Conservation (phyloP, 2,329 filamentous ascomycete genomes). For the Beauveria sp. region DNA sequence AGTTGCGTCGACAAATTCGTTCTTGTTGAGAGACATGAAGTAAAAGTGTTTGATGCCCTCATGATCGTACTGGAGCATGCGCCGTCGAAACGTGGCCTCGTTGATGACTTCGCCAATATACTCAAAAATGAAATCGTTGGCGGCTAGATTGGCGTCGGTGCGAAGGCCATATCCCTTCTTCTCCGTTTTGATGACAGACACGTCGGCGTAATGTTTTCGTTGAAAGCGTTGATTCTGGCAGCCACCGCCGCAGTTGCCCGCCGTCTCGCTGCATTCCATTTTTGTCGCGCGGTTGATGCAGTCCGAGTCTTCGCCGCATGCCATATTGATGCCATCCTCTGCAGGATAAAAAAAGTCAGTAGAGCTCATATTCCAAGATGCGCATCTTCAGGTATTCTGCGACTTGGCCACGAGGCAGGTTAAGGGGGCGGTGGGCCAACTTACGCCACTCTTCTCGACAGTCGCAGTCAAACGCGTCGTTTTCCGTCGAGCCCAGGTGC, state of each 20-base stretch:
- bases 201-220: slow-evolving; percentile 78
- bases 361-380: slow-evolving; percentile 15
- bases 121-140: slow-evolving; percentile 92
- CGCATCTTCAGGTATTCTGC: slow-evolving; percentile 7
- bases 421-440: slow-evolving; percentile 28
- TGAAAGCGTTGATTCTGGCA: slow-evolving; percentile 97
- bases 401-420: background rate
- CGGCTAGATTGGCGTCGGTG: slow-evolving; percentile 65
- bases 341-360: slow-evolving; percentile 13
- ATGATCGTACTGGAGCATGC: slow-evolving; percentile 88
- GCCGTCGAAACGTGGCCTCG: slow-evolving; percentile 77
- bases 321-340: slow-evolving; percentile 64
- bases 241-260: slow-evolving; percentile 69
- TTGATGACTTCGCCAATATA: slow-evolving; percentile 99
- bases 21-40: slow-evolving; percentile 97
- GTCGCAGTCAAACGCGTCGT: slow-evolving; percentile 87
- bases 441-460: slow-evolving; percentile 92
- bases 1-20: slow-evolving; percentile 95
- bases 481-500: slow-evolving; percentile 82
- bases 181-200: slow-evolving; percentile 93
- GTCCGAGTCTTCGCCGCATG: slow-evolving; percentile 92
- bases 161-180: slow-evolving; percentile 96
- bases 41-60: slow-evolving; percentile 99
- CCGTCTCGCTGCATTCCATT: slow-evolving; percentile 84
- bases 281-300: slow-evolving; percentile 98